These are phyloP conservation scores for Nakaseomyces glabratus DNA, from an alignment of 1,139 yeast genomes.

Conservation along the genomic window DNA sequence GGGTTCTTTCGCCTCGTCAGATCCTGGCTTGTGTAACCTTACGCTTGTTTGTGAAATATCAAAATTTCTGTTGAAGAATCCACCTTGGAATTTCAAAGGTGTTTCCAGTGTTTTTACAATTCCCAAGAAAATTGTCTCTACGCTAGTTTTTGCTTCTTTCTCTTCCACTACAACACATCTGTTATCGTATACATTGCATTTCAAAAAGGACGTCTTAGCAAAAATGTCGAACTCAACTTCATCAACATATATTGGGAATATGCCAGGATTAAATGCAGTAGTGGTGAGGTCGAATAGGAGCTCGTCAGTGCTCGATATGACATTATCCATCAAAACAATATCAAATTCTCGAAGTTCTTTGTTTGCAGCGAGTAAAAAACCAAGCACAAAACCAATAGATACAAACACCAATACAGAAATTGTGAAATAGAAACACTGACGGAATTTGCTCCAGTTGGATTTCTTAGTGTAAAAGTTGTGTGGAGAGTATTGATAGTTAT, in stretches of 20 bases:
- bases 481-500: slow-evolving; percentile 47
- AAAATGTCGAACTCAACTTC: slow-evolving; percentile 76
- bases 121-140: slow-evolving; percentile 70
- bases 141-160: slow-evolving; percentile 9
- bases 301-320: slow-evolving; percentile 78
- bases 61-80: slow-evolving; percentile 56
- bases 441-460: slow-evolving; percentile 31
- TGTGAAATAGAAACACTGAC: slow-evolving; percentile 49
- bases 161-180: neutral
- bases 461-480: slow-evolving; percentile 39
- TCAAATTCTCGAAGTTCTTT: slow-evolving; percentile 68
- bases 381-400: slow-evolving; percentile 66
- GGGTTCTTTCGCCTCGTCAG: slow-evolving; percentile 35
- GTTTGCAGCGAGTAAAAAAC: slow-evolving; percentile 78
- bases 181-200: slow-evolving; percentile 13
- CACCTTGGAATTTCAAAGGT: slow-evolving; percentile 68
- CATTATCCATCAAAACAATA: slow-evolving; percentile 53
- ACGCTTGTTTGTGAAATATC: slow-evolving; percentile 56
- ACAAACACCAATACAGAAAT: slow-evolving; percentile 47
- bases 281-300: slow-evolving; percentile 69
- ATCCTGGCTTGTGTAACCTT: slow-evolving; percentile 68
- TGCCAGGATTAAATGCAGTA: slow-evolving; percentile 82
- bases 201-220: slow-evolving; percentile 60
- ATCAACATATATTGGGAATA: slow-evolving; percentile 55
- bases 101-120: slow-evolving; percentile 58